Evolutionary conservation across 2,329 filamentous ascomycete species (phyloP).

Genomic region (Aspergillus japonicus): DNA sequence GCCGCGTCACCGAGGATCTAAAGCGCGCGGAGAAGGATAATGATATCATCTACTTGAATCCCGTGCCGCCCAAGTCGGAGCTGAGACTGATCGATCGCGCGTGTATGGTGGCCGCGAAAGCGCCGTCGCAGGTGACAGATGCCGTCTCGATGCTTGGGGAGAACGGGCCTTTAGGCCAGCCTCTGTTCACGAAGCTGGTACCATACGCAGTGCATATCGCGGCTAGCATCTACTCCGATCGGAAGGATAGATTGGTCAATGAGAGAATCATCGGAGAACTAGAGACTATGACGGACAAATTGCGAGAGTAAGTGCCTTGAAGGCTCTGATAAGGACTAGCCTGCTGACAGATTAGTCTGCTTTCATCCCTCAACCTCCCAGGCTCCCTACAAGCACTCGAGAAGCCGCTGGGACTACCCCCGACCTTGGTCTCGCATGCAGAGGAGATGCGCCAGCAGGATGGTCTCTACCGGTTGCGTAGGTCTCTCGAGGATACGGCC

Average conservation of each 20-base stretch:
- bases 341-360: constrained; percentile 44
- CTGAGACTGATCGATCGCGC: constrained; percentile 81
- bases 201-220: constrained; percentile 95
- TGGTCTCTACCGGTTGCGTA: constrained; percentile 71
- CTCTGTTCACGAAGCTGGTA: constrained; percentile 86
- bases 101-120: constrained; percentile 77
- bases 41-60: constrained; percentile 84
- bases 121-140: constrained; percentile 78
- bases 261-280: constrained; percentile 82
- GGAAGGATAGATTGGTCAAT: constrained; percentile 85
- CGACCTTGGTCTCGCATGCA: constrained; percentile 80
- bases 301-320: constrained; percentile 61
- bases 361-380: constrained; percentile 81
- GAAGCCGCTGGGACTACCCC: constrained; percentile 87
- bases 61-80: constrained; percentile 84
- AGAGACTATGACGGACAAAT: constrained; percentile 73
- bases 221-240: constrained; percentile 90
- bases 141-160: constrained; percentile 79
- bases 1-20: constrained; percentile 77
- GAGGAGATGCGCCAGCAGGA: constrained; percentile 93
- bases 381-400: constrained; percentile 92
- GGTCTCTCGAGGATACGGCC: constrained; percentile 82
- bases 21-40: constrained; percentile 96
- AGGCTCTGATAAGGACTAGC: not conserved
- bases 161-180: constrained; percentile 74